Evolutionary conservation across 106 monocot genomes (phyloP), one percentile per base, ranked within the genome.

Genomic region (Platanthera zijinensis): DNA sequence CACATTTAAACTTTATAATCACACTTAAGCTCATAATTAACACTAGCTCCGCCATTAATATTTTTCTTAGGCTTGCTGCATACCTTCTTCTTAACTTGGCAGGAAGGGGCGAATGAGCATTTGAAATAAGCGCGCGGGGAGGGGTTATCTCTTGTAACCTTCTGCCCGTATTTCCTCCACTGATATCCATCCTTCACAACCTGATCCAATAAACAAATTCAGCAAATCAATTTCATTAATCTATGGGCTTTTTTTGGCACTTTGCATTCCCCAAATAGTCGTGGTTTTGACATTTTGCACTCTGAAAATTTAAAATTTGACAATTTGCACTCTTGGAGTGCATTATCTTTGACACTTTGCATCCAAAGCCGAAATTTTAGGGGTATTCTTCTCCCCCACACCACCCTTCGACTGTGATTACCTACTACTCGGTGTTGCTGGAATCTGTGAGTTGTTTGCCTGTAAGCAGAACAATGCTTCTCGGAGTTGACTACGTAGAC

Each of bases 141-240:
- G 8, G 80, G 80, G 10, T 81, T 81, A 45, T 75, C 80, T 57
- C 75, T 75, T 1, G 80, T 81, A 53, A 81, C 80, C 15, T 81
- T 81, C 54, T 81, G 80, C 46, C 80, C 80, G 32, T 81, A 81
- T 70, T 81, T 81, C 15, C 80, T 81, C 80, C 80, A 81, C 51
- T 81, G 80, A 57, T 75, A 81, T 6, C 80, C 80, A 70, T 81
- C 80, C 15, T 75, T 81, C 12, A 80, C 80, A 0, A 69, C 75
- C 80, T 74, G 52, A 57, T 8, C 56, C 7, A 7, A 54, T 22
- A 28, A 73, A 51, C 70, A 45, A 48, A 14, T 30, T 30, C 11
- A 66, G 10, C 66, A 7, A 66, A 30, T 30, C 11, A 66, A 32
- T 66, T 30, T 19, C 11, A 30, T 10, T 30, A 66, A 66, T 8